Conservation (phyloP, 140 eudicot species). For the Oenanthe javanica region DNA sequence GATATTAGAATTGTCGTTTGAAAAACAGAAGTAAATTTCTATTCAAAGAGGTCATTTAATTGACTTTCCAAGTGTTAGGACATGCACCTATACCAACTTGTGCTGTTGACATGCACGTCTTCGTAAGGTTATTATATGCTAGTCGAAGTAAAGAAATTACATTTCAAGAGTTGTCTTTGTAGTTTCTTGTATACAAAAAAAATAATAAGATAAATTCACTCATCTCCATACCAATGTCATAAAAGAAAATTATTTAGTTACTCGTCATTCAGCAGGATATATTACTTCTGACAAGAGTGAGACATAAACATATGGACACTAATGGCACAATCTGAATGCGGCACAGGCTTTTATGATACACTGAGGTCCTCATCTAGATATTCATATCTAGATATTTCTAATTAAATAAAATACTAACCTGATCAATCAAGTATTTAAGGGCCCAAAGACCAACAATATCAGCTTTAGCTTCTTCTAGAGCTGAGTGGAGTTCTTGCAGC, state of each 20-base stretch:
- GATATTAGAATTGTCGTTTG: background rate
- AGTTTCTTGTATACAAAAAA: background rate
- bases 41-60: background rate
- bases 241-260: background rate
- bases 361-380: background rate
- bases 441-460: slow-evolving; percentile 99
- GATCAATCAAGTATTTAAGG: slow-evolving; percentile 49
- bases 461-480: slow-evolving; percentile 96
- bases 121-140: background rate
- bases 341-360: background rate
- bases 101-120: background rate
- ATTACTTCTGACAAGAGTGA: background rate
- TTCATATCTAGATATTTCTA: background rate
- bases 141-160: background rate
- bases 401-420: slow-evolving; percentile 30
- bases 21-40: background rate
- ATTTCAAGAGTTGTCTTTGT: background rate
- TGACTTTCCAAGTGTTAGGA: background rate
- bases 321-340: background rate
- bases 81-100: background rate
- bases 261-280: background rate
- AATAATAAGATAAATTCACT: background rate
- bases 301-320: background rate
- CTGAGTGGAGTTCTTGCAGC: slow-evolving; percentile 89
- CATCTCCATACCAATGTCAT: background rate